These are phyloP conservation scores for Globisporangium emineosum DNA, from an alignment of 352 stramenopile species.

Conservation along the genomic window DNA sequence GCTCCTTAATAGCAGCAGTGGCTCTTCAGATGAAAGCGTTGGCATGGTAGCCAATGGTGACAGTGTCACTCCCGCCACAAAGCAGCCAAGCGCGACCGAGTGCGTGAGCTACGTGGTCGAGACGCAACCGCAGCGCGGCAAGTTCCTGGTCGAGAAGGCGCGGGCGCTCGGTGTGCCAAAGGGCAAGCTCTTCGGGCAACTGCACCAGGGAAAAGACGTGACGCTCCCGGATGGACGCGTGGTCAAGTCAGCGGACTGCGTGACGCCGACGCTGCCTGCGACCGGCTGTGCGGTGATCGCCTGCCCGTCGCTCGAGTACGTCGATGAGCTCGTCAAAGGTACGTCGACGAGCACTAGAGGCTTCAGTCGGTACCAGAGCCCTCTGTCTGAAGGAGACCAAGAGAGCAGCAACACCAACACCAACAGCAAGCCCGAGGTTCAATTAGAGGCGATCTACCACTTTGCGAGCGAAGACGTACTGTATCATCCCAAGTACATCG, in stretches of 20 bases:
- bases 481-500: conserved; percentile 48
- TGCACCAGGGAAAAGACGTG: conserved; percentile 80
- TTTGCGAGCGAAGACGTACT: conserved; percentile 46
- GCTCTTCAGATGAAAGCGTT: conserved; percentile 12
- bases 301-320: conserved; percentile 58
- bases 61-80: neutral
- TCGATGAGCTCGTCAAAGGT: conserved; percentile 57
- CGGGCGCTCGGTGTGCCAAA: conserved; percentile 70
- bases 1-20: conserved; percentile 2
- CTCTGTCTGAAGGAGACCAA: conserved; percentile 12
- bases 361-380: conserved; percentile 40
- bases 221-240: conserved; percentile 58
- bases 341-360: conserved; percentile 1
- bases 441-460: conserved; percentile 68
- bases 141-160: conserved; percentile 75
- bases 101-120: conserved; percentile 75
- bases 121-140: conserved; percentile 65
- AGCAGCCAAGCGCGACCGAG: conserved; percentile 22
- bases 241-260: conserved; percentile 65
- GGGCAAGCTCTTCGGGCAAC: conserved; percentile 69
- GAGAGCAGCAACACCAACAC: conserved; percentile 6
- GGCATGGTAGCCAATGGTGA: neutral
- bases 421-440: conserved; percentile 26
- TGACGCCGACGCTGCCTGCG: conserved; percentile 57
- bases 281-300: conserved; percentile 48